phyloP scores from a whole-genome alignment of 2,329 filamentous ascomycete genomes.

The Colletotrichum destructivum region DNA sequence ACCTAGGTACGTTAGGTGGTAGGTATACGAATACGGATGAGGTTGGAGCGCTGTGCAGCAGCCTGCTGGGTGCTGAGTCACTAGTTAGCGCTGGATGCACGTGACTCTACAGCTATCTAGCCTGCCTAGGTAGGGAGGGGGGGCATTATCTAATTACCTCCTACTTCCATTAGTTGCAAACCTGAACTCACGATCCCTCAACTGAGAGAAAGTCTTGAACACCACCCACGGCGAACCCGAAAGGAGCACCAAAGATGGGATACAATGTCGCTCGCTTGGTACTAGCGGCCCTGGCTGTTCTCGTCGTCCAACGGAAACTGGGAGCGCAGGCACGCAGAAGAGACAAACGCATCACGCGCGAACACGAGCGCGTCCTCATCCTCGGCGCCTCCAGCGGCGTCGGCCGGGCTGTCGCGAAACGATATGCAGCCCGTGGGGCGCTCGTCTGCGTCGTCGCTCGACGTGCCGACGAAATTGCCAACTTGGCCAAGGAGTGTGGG shows the following conservation, averaged over 20 bases:
- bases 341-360: conserved; percentile 11
- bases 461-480: conserved; percentile 23
- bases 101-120: no score
- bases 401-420: conserved; percentile 29
- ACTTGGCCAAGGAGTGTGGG: conserved; percentile 25
- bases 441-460: conserved; percentile 29
- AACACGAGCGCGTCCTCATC: conserved; percentile 31
- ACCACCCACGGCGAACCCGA: no score
- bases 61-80: no score
- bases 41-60: no score
- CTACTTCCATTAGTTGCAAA: no score
- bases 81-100: no score
- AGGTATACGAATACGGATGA: no score
- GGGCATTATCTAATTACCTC: no score
- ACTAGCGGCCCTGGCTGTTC: conserved; percentile 23
- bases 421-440: conserved; percentile 30
- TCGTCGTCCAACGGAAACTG: conserved; percentile 20
- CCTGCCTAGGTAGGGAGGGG: no score
- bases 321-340: conserved; percentile 18
- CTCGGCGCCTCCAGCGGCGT: conserved; percentile 35
- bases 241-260: background rate
- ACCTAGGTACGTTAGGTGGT: no score
- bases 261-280: conserved; percentile 7
- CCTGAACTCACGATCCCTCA: no score
- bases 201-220: no score